These are phyloP conservation scores for Dictyostelium discoideum DNA, from an alignment of 78 protist genomes.

Conservation along the genomic window DNA sequence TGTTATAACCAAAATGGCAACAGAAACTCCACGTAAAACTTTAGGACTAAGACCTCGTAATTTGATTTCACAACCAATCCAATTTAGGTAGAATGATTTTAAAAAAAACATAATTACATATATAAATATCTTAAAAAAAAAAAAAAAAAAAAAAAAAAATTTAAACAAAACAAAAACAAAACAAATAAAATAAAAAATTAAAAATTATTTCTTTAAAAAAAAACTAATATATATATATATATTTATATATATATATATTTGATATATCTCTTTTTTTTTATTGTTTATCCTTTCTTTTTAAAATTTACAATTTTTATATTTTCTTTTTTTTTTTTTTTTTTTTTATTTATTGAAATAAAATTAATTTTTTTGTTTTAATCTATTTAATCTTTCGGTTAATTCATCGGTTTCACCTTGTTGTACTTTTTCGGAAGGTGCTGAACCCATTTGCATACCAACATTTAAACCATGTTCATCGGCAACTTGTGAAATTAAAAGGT, in stretches of 20 bases:
- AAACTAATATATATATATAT: too few species aligned
- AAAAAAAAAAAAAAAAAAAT: too few species aligned
- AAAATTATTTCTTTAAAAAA: too few species aligned
- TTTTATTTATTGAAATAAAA: not conserved
- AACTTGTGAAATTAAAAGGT: constrained; percentile 89
- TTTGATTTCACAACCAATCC: not conserved
- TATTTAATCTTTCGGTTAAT: constrained; percentile 75
- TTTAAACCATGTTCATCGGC: constrained; percentile 95
- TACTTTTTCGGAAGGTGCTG: constrained; percentile 68
- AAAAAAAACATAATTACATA: too few species aligned
- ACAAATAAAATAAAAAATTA: not conserved
- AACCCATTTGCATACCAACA: constrained; percentile 82
- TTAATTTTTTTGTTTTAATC: constrained; percentile 67
- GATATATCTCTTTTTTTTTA: too few species aligned
- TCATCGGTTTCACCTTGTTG: constrained; percentile 81
- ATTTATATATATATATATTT: too few species aligned
- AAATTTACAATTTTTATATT: too few species aligned
- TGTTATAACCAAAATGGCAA: not conserved
- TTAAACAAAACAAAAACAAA: not conserved
- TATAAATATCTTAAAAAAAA: too few species aligned
- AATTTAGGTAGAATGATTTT: not conserved
- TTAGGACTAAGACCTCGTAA: not conserved
- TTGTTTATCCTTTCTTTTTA: too few species aligned
- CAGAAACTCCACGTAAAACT: constrained; percentile 6
- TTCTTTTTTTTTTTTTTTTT: too few species aligned